Conservation (phyloP, 129 eudicot species). For the Ambrosia trifida region DNA sequence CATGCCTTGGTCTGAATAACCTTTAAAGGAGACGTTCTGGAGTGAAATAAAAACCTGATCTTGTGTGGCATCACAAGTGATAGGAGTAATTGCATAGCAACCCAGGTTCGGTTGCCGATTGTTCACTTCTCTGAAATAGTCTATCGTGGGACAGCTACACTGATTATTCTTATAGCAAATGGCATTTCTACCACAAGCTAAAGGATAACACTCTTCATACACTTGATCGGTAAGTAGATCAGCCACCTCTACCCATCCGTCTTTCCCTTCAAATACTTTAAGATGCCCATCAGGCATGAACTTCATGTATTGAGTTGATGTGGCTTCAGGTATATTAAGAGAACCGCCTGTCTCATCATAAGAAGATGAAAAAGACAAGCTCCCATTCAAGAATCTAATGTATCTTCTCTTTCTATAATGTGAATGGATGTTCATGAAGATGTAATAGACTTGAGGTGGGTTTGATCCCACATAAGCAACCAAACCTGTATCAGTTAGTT, state of each 20-base stretch:
- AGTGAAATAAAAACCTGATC: neutral
- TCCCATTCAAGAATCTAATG: neutral
- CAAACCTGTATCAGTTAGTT: neutral
- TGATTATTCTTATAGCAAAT: neutral
- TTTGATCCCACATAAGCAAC: neutral
- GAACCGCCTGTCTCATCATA: neutral
- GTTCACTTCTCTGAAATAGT: neutral
- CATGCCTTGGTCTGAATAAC: too few species aligned
- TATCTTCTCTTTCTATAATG: neutral
- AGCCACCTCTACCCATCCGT: too few species aligned
- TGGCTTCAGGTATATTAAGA: too few species aligned
- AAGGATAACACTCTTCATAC: constrained; percentile 2
- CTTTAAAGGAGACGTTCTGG: too few species aligned
- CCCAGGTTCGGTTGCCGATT: neutral
- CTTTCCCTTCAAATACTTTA: neutral
- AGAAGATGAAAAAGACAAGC: neutral
- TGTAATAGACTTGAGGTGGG: constrained; percentile 1
- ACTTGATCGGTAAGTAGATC: neutral
- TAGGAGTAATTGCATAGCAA: neutral
- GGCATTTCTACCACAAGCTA: neutral
- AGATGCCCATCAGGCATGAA: constrained; percentile 3
- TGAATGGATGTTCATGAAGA: neutral
- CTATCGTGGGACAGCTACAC: neutral
- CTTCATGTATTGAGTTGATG: neutral
- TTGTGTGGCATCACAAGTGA: neutral